A percentile compares a stretch with the other conserved stretches of the same genome.
These are phyloP conservation scores for Salvia splendens DNA, from an alignment of 257 asterid species.

Conservation along the genomic window DNA sequence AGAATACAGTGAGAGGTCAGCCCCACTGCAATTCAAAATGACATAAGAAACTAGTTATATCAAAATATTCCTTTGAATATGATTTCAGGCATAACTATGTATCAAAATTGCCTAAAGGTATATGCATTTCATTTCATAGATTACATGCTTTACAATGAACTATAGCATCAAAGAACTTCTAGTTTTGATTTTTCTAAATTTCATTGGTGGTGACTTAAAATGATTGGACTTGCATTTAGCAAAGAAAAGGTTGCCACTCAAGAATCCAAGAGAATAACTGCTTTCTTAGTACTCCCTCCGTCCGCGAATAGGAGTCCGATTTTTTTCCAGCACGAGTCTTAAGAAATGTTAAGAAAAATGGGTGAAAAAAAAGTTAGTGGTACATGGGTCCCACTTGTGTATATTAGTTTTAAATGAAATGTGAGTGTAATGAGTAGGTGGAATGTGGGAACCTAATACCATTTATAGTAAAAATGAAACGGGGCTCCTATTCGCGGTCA, in stretches of 20 bases:
- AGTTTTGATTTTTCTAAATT: neutral
- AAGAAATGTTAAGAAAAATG: too few species aligned
- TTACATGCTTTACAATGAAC: conserved; percentile 14
- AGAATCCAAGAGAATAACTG: conserved; percentile 9
- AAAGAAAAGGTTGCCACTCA: neutral
- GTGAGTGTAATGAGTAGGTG: too few species aligned
- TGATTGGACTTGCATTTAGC: conserved; percentile 14
- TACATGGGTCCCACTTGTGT: too few species aligned
- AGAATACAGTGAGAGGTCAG: neutral
- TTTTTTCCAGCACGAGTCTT: too few species aligned
- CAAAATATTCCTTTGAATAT: neutral
- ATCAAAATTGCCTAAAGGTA: neutral
- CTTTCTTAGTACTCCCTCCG: too few species aligned
- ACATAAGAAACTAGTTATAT: conserved; percentile 11
- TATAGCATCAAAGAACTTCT: conserved; percentile 11
- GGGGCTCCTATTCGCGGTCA: neutral
- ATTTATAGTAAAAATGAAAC: too few species aligned
- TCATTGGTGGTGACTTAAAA: conserved; percentile 1
- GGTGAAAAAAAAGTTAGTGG: too few species aligned
- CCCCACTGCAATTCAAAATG: neutral
- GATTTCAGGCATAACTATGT: neutral
- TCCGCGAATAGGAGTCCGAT: too few species aligned
- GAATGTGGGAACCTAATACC: too few species aligned
- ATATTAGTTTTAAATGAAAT: too few species aligned
- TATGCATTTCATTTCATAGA: conserved; percentile 4